Conservation (phyloP, 768 basidiomycete species). For the Dioszegia hungarica region DNA sequence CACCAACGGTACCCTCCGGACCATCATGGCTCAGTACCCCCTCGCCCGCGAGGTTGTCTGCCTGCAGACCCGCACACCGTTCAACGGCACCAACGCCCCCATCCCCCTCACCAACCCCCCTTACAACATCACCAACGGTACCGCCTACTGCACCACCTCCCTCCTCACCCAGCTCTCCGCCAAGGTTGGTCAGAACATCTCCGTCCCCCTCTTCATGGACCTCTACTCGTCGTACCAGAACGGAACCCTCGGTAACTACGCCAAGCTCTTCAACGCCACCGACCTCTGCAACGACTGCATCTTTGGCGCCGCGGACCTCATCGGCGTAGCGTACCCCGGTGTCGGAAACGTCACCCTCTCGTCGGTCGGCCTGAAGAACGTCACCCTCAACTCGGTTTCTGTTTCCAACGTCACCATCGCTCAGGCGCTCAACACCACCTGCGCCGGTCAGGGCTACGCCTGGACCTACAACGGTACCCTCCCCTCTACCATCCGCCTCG, state of each 20-base stretch:
- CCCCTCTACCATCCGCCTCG: constrained; percentile 34
- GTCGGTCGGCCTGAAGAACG: constrained; percentile 3
- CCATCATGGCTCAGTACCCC: constrained; percentile 33
- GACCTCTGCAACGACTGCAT: constrained; percentile 43
- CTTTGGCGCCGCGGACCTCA: constrained; percentile 38
- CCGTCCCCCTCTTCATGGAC: constrained; percentile 25
- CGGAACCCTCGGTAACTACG: constrained; percentile 25
- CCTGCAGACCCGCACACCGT: constrained; percentile 15
- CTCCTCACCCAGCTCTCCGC: constrained; percentile 34
- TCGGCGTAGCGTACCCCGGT: constrained; percentile 29
- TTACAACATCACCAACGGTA: constrained; percentile 42
- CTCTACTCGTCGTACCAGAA: constrained; percentile 24
- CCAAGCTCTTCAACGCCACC: constrained; percentile 18
- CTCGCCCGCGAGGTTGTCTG: constrained; percentile 43
- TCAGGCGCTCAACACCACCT: constrained; percentile 22
- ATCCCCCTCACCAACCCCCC: constrained; percentile 21
- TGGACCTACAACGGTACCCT: constrained; percentile 32
- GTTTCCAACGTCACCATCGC: constrained; percentile 23
- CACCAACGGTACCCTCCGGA: constrained; percentile 11
- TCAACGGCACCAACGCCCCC: constrained; percentile 16
- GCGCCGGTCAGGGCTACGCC: constrained; percentile 17
- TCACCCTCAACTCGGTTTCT: constrained; percentile 25
- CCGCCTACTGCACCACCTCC: constrained; percentile 40
- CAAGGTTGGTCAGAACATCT: constrained; percentile 40
- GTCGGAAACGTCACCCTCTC: constrained; percentile 22